Base-by-base conservation (phyloP, 2,329 filamentous ascomycete genomes). In the Elsinoe fawcettii region DNA sequence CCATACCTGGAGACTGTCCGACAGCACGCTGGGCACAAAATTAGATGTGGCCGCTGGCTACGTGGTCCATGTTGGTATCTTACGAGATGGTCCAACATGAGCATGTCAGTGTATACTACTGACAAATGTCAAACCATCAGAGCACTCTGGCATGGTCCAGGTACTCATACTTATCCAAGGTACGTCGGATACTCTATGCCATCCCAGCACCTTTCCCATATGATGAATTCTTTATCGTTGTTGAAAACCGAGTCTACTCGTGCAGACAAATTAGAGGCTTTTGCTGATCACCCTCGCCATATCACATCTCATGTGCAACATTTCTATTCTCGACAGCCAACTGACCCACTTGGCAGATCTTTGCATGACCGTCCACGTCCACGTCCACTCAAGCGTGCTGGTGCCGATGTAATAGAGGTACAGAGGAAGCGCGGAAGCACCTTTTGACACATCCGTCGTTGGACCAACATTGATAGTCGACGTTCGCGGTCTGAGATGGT, bases 21-120 rank as follows among this genome's bases (percentile, higher is more conserved):
- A 90, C 66, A 73, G 76, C 34, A 70, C 81, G 34, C 66, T 95
- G 51, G 80, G 78, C 0, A 69, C 74, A 12, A 80, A 76, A 1
- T 69, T 96, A 63, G 77, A 75, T 58, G 77, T 81, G 5, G 80
- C 80, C 14, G 82, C 81, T 20, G 91, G 91, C 5, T 96, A 95
- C 72, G 84, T 88, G 27, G 81, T 96, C 6, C 90, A 97, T 74
- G 64, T 95, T 18, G 87, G 90, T 11, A 69, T 91, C 20, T 71
- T 91, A 60, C 61, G 43, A 27, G 49, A 39, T 37, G n/a, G 14
- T 8, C 49, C 14, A 12, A 12, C 32, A 32, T 5, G 4, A 51
- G 14, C n/a, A 11, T 20, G 9, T 5, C 8, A 7, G 23, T 5
- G 6, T 49, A 12, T n/a, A 27, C 16, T 11, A 22, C 39, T 37